These are phyloP conservation scores for Cercospora zeina DNA, from an alignment of 2,329 filamentous ascomycete species.

Conservation along the genomic window DNA sequence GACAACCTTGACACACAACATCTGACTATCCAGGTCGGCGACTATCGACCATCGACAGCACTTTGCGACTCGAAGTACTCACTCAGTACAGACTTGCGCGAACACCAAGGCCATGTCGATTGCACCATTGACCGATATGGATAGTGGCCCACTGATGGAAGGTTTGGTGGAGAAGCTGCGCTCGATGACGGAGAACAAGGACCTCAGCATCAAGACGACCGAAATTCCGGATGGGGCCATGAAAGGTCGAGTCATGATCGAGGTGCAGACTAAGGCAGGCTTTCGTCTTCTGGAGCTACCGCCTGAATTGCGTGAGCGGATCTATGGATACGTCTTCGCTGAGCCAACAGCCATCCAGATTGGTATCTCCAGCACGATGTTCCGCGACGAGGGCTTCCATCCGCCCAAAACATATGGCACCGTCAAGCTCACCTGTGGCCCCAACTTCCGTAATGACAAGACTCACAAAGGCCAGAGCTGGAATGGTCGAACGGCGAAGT, in stretches of 20 bases:
- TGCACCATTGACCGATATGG: neutral
- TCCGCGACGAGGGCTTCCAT: too few species aligned
- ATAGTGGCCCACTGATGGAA: neutral
- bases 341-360: neutral
- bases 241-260: slow-evolving; percentile 27
- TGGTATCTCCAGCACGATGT: neutral
- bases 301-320: slow-evolving; percentile 25
- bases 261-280: slow-evolving; percentile 14
- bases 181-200: neutral
- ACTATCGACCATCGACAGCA: too few species aligned
- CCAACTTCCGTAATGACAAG: neutral
- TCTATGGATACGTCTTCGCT: slow-evolving; percentile 25
- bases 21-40: too few species aligned
- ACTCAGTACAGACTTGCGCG: neutral
- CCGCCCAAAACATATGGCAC: too few species aligned
- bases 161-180: neutral
- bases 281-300: slow-evolving; percentile 30
- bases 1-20: too few species aligned
- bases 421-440: neutral
- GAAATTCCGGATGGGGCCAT: slow-evolving; percentile 24
- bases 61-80: neutral
- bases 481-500: neutral
- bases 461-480: slow-evolving; percentile 1
- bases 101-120: neutral
- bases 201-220: slow-evolving; percentile 16